A percentile compares a stretch with the other conserved stretches of the same genome.
Conservation (phyloP, 164 flowering plant species). For the Vitis rupestris region DNA sequence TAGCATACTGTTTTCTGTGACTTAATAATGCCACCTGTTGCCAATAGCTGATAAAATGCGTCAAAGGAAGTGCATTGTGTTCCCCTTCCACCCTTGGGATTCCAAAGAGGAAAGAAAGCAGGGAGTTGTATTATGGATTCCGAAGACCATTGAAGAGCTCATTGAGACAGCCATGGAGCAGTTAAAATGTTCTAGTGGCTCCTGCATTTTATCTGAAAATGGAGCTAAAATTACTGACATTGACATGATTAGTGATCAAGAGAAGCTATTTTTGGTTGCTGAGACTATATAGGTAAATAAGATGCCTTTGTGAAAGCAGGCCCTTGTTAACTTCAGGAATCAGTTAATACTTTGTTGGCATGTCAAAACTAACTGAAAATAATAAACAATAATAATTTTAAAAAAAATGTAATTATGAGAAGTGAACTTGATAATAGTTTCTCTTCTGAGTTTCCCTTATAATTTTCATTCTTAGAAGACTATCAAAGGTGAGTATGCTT, state of each 20-base stretch:
- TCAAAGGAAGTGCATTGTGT: conserved; percentile 18
- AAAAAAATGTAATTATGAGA: no score
- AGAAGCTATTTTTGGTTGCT: conserved; percentile 15
- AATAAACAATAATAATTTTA: no score
- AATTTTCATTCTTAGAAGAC: no score
- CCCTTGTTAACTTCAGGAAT: no score
- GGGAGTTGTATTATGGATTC: conserved; percentile 24
- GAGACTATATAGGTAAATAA: no score
- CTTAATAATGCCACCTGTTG: not conserved
- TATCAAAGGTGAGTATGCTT: no score
- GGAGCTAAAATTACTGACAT: conserved; percentile 19
- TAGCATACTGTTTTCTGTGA: not conserved
- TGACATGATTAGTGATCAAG: conserved; percentile 15
- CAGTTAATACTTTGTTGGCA: no score
- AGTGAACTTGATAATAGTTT: no score
- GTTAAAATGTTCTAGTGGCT: not conserved
- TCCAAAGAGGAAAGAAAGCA: conserved; percentile 5
- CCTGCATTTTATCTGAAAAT: conserved; percentile 14
- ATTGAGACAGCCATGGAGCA: conserved; percentile 10
- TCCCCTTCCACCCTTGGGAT: conserved; percentile 18
- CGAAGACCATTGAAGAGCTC: conserved; percentile 23
- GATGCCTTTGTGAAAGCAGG: no score
- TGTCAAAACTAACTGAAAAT: no score
- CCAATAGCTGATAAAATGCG: conserved; percentile 3
- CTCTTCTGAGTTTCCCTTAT: no score